Base-by-base conservation (phyloP, 441 rosid species). In the Populus hybrid region DNA sequence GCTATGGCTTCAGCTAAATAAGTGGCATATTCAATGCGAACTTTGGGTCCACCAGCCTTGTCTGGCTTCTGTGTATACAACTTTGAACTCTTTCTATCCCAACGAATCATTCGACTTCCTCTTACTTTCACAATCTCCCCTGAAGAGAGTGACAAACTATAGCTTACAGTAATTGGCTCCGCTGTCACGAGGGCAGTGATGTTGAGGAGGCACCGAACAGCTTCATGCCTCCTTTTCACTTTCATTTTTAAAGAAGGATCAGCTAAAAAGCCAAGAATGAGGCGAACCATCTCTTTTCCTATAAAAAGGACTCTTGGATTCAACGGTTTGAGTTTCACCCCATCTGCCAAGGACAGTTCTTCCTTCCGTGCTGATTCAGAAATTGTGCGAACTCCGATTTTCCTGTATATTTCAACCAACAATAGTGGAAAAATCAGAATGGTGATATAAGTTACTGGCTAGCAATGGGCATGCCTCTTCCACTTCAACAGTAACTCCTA, bases 181-280 rank as follows among this genome's bases (percentile, higher is more conserved):
- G 8, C 21, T 20, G 91, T 88, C 86, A 88, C 88, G 6, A 82
- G 46, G 28, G 86, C 82, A 7, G 86, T 77, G 42, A 85, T 80
- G 73, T 76, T 78, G 38, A 85, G 72, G 74, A 93, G 89, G 79
- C 83, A 35, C 3, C 83, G 69, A 18, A 88, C 86, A 57, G 81
- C 84, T 80, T 80, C 84, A 12, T 79, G 88, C 83, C 98, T 89
- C 81, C 82, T 77, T 57, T 71, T 79, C 0, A 80, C 82, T 82
- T 86, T 90, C 75, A 90, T 79, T 18, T 82, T 79, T 0, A 89
- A n/a, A 8, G 86, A 67, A 40, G 92, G 87, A 54, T 85, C 81
- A 18, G 90, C 88, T 35, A 92, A 85, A 67, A 89, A 90, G 36
- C 90, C 91, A n/a, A 92, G 87, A 50, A 90, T 73, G 68, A 91